These are phyloP conservation scores for Coemansia sp. DNA, from an alignment of 192 early-diverging fungal species.

Conservation along the genomic window DNA sequence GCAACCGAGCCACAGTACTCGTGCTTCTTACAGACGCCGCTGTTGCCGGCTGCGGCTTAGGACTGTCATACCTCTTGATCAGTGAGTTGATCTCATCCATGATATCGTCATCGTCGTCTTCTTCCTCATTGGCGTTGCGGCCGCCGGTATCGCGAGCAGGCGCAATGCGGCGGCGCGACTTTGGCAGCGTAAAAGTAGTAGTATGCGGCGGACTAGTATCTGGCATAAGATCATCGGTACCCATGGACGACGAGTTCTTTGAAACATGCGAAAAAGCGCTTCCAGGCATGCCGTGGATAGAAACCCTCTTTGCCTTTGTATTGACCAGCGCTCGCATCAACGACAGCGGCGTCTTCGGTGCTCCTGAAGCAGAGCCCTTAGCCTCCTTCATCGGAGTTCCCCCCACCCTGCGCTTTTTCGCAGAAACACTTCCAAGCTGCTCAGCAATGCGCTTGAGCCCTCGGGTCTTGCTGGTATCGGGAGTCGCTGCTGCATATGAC, in stretches of 20 bases:
- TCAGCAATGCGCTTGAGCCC: constrained; percentile 43
- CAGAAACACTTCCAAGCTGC: constrained; percentile 25
- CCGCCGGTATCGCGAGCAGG: not conserved
- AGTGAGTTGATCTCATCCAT: constrained; percentile 43
- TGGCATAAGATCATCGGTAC: constrained; percentile 43
- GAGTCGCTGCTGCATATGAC: not conserved
- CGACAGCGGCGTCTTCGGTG: constrained; percentile 33
- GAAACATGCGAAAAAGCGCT: constrained; percentile 30
- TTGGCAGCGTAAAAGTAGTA: constrained; percentile 37
- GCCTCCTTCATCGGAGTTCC: constrained; percentile 22
- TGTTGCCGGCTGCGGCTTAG: not conserved
- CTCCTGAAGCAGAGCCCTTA: not conserved
- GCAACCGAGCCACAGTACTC: not conserved
- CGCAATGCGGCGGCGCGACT: constrained; percentile 29
- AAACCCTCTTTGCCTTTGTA: constrained; percentile 5
- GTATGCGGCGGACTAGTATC: constrained; percentile 48
- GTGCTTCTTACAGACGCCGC: not conserved
- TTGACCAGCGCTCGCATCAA: constrained; percentile 37
- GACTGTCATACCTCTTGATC: constrained; percentile 40
- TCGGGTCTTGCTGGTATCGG: not conserved
- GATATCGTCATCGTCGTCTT: constrained; percentile 45
- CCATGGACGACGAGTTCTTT: constrained; percentile 43
- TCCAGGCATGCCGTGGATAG: constrained; percentile 12
- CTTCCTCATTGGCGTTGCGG: too few relatives aligned
- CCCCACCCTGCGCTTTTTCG: constrained; percentile 16